Evolutionary conservation across 1,139 yeast genomes (phyloP).

Genomic region (Taiozyma sp.): DNA sequence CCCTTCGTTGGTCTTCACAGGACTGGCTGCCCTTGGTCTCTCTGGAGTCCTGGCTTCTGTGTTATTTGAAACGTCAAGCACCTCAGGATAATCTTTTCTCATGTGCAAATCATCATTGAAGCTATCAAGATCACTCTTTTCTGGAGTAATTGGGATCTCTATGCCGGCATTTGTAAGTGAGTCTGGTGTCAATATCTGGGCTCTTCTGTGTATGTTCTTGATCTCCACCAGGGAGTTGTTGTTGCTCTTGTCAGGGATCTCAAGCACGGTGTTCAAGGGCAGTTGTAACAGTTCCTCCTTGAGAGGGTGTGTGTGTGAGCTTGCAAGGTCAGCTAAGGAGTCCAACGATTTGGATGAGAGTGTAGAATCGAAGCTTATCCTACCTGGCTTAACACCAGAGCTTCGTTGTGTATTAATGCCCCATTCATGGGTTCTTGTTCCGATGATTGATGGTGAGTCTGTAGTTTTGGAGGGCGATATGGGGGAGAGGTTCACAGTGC

Average conservation of each 20-base stretch:
- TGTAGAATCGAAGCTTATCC: constrained; percentile 6
- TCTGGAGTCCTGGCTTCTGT: background rate
- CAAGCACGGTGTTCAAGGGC: constrained; percentile 18
- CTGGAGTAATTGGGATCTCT: constrained; percentile 2
- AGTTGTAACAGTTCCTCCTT: constrained; percentile 7
- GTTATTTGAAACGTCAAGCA: background rate
- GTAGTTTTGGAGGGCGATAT: constrained; percentile 16
- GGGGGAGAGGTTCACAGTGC: constrained; percentile 15
- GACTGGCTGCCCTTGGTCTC: background rate
- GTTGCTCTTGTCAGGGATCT: constrained; percentile 10
- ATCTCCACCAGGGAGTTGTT: constrained; percentile 3
- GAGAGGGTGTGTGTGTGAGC: background rate
- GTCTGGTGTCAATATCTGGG: constrained; percentile 18
- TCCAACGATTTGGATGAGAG: constrained; percentile 6
- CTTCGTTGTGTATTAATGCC: constrained; percentile 19
- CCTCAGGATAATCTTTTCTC: background rate
- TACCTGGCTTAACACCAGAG: background rate
- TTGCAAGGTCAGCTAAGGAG: background rate
- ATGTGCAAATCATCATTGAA: background rate
- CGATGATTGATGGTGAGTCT: constrained; percentile 30
- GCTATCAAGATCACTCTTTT: constrained; percentile 10
- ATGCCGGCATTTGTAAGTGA: constrained; percentile 3
- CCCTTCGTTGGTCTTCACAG: background rate
- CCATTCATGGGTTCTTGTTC: constrained; percentile 38
- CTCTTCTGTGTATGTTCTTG: constrained; percentile 20